Evolutionary conservation across 176 grass and related monocot species (phyloP), one percentile per base, ranked within the genome.

Genomic region (Pontederia crassipes): DNA sequence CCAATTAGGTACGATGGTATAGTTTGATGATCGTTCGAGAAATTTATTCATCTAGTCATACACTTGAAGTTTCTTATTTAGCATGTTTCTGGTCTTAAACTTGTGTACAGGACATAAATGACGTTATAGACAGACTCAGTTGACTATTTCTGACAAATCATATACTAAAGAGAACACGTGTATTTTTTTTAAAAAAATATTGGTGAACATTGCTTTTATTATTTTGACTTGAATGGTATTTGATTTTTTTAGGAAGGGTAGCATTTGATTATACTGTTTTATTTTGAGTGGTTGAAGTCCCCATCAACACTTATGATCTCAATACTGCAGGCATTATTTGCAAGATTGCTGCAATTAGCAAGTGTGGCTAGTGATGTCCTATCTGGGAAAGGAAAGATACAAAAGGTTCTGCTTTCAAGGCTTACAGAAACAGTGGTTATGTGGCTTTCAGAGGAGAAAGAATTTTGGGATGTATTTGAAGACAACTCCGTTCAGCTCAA

Each of bases 401-500:
- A 91, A 29, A 97, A 97, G 57, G 66, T 97, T 49, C 49, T 97
- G 54, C 82, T 97, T 13, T 97, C 87, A 10, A 82, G 93, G 72
- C 63, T 97, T 70, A 97, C 81, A 63, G 87, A 97, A 77, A 91
- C 87, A 2, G 93, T 97, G 50, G 71, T 88, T 69, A 91, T 91
- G 67, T 97, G 93, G 93, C 84, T 97, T 24, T 91, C 87, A 54
- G 65, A 97, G 49, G 87, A 97, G 61, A 83, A 97, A 59, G 92
- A 91, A 55, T 97, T 97, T 60, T 91, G 93, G 93, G 81, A 85
- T 26, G 81, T 91, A 52, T 97, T 91, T 66, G 81, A 88, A 32
- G 80, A 82, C 20, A 57, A 82, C 12, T 83, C 78, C 8, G 66
- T 68, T 45, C 75, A 88, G 66, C 81, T 97, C 70, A 79, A 73